Evolutionary conservation across 495 filamentous ascomycete species (phyloP).

Genomic region (Massariosphaeria phaeospora): DNA sequence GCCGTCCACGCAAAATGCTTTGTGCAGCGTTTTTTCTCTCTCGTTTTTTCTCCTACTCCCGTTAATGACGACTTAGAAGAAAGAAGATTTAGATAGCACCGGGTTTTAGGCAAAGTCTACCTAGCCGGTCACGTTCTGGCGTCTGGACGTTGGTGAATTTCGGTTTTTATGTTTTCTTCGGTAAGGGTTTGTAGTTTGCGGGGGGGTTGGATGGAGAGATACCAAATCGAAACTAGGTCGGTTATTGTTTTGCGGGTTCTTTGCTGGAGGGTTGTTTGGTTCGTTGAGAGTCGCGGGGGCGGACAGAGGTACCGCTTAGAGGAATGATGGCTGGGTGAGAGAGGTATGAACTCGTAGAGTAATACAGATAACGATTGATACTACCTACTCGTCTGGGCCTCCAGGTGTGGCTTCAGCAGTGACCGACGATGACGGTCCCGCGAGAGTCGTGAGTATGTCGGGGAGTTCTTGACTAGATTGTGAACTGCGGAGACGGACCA

Average conservation of each 20-base stretch:
- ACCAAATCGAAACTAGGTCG: conserved; percentile 9
- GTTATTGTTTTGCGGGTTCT: not conserved
- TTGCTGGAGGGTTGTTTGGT: not conserved
- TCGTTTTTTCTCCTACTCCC: not conserved
- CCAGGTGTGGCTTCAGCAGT: no score
- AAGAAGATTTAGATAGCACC: conserved; percentile 15
- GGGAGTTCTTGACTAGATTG: no score
- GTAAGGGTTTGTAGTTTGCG: not conserved
- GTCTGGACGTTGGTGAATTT: conserved; percentile 3
- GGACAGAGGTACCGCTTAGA: no score
- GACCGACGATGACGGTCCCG: no score
- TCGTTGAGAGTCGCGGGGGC: no score
- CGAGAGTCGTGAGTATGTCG: no score
- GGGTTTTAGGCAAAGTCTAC: not conserved
- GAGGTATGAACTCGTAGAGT: no score
- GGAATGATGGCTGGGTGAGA: no score
- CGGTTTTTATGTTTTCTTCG: not conserved
- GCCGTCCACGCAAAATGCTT: not conserved
- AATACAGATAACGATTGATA: no score
- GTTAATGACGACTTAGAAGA: conserved; percentile 15
- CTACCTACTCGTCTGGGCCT: no score
- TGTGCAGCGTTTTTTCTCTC: not conserved
- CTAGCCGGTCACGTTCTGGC: conserved; percentile 2
- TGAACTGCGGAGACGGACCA: no score
- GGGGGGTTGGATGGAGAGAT: not conserved